A percentile compares a stretch with the other conserved stretches of the same genome.
Conservation (phyloP, 345 rosid genomes). For the Syzygium aromaticum region DNA sequence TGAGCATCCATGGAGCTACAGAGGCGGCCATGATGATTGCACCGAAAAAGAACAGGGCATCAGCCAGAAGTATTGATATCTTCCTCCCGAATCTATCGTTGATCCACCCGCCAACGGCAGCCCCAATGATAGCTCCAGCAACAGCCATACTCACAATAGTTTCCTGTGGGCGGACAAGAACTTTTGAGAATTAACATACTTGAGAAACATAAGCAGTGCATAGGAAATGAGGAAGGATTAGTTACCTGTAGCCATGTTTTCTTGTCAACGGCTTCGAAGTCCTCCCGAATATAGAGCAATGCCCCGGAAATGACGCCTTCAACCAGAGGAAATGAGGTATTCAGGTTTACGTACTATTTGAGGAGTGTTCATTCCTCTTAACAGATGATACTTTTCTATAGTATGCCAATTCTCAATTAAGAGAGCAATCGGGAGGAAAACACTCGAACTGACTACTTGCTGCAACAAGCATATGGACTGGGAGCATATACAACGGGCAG, state of each 20-base stretch:
- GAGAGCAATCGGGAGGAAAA: not conserved
- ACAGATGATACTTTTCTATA: not conserved
- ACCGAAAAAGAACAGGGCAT: conserved; percentile 56
- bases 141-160: conserved; percentile 85
- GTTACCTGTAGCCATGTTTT: conserved; percentile 67
- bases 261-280: conserved; percentile 48
- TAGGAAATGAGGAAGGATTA: not conserved
- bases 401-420: not conserved
- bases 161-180: conserved; percentile 15
- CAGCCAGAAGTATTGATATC: conserved; percentile 48
- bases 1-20: conserved; percentile 62
- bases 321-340: not conserved
- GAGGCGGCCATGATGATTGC: conserved; percentile 66
- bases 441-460: not conserved
- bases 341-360: not conserved
- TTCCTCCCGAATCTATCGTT: conserved; percentile 74
- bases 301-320: conserved; percentile 91
- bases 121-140: conserved; percentile 85
- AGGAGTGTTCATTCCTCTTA: not conserved
- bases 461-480: not conserved
- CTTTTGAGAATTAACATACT: not conserved
- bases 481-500: not conserved
- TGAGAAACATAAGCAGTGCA: not conserved
- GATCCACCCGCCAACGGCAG: conserved; percentile 70
- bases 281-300: conserved; percentile 66